Base-by-base conservation (phyloP, 163 green algal species). In the Chlamydomonas reinhardtii region DNA sequence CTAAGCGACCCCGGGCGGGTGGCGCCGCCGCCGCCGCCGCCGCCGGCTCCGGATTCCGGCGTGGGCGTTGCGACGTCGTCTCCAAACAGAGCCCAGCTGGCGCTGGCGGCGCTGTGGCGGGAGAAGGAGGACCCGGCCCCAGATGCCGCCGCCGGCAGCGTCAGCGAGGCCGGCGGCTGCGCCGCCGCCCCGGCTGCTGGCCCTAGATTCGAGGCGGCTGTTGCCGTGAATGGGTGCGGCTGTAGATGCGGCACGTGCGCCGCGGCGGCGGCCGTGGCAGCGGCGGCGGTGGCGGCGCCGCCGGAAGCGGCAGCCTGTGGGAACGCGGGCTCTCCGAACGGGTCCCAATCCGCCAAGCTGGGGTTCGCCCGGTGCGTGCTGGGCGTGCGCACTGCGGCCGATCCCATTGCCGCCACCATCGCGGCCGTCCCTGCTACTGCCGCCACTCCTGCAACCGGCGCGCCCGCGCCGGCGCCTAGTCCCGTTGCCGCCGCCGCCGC, bases 261-360 rank as follows among this genome's bases (percentile, higher is more conserved):
- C 48, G 19, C 11, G 1, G 48, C 48, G 12, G 48, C 48, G 11
- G 6, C 48, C n/a, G n/a, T n/a, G 48, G 48, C 56, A 20, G 56
- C 31, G 20, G 29, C n/a, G 73, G 52, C 73, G 22, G 52, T 14
- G 4, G 52, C 29, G 29, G 29, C 29, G 52, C 29, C 48, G 72
- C 72, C 37, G 39, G 37, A 2, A 27, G 32, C 69, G 69, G 32
- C 31, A n/a, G 69, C 19, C 14, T 56, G 48, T 14, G 48, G 48
- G 19, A 56, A 56, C 48, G 48, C 48, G 48, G 48, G 48, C 48
- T 56, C 48, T 9, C n/a, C 52, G 17, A 79, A 79, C 8, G 73
- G 73, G n/a, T 79, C 73, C 73, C 73, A 79, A 19, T 79, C 73
- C 4, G 73, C 66, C 29, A 79, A 27, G 73, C 73, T 79, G n/a